Evolutionary conservation across 164 flowering plant species (phyloP).

Genomic region (Liriodendron chinense): DNA sequence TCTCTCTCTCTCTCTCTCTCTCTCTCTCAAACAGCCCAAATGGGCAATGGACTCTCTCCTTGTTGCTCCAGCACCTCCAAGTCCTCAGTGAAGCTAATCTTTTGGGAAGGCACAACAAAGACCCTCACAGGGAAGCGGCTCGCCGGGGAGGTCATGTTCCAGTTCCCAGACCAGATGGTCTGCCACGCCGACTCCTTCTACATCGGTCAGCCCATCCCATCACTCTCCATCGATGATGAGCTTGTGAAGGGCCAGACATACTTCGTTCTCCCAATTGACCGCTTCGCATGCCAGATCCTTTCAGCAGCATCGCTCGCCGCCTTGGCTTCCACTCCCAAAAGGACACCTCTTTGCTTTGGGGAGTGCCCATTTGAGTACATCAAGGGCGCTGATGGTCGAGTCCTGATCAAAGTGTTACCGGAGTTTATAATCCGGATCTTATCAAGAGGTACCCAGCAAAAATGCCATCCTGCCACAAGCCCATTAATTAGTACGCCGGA

Average conservation of each 20-base stretch:
- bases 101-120: conserved; percentile 55
- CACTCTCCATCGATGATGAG: conserved; percentile 51
- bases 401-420: conserved; percentile 65
- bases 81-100: conserved; percentile 45
- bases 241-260: conserved; percentile 58
- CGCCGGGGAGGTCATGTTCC: conserved; percentile 89
- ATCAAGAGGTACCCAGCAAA: background rate
- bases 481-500: conserved; percentile 68
- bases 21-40: background rate
- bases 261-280: conserved; percentile 76
- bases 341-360: conserved; percentile 21
- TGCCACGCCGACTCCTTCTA: conserved; percentile 88
- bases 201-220: conserved; percentile 68
- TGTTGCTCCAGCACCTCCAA: conserved; percentile 20
- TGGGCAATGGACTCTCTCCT: conserved; percentile 8
- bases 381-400: conserved; percentile 53
- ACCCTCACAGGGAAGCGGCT: conserved; percentile 36
- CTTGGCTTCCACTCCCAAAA: conserved; percentile 29
- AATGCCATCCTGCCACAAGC: background rate
- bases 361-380: conserved; percentile 55
- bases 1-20: background rate
- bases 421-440: conserved; percentile 57
- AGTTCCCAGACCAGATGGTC: conserved; percentile 68
- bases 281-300: conserved; percentile 39
- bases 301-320: conserved; percentile 49